Conservation (phyloP, 2,329 filamentous ascomycete species). For the Thermoascus crustaceus region DNA sequence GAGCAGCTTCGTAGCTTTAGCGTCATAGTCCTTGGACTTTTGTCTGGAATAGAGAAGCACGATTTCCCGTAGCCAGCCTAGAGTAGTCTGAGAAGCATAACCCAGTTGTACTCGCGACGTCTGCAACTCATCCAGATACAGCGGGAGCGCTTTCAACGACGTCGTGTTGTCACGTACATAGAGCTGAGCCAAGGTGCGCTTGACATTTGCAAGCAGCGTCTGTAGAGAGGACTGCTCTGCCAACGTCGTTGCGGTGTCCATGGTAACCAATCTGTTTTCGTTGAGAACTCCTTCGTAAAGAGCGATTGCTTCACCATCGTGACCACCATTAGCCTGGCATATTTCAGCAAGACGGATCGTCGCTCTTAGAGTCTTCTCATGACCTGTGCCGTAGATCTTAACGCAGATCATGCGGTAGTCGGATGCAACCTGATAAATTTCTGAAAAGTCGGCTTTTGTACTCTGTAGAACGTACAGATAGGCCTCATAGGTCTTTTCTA, state of each 20-base stretch:
- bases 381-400: constrained; percentile 28
- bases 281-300: constrained; percentile 43
- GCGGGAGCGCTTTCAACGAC: constrained; percentile 28
- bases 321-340: constrained; percentile 38
- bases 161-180: constrained; percentile 37
- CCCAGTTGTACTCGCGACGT: constrained; percentile 38
- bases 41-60: constrained; percentile 36
- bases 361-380: constrained; percentile 30
- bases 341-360: constrained; percentile 37
- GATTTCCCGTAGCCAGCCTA: constrained; percentile 37
- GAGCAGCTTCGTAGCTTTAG: constrained; percentile 32
- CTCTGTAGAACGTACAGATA: constrained; percentile 43
- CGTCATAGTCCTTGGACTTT: constrained; percentile 30
- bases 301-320: constrained; percentile 37
- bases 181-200: constrained; percentile 43
- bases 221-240: constrained; percentile 11
- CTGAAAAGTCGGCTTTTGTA: constrained; percentile 36
- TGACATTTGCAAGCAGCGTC: constrained; percentile 38
- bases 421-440: constrained; percentile 40
- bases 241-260: constrained; percentile 22
- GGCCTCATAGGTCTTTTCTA: constrained; percentile 40
- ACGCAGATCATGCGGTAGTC: constrained; percentile 43
- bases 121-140: constrained; percentile 38
- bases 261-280: constrained; percentile 28
- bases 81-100: constrained; percentile 40